These are phyloP conservation scores for Plasmopara halstedii DNA, from an alignment of 352 stramenopile genomes.

Conservation along the genomic window DNA sequence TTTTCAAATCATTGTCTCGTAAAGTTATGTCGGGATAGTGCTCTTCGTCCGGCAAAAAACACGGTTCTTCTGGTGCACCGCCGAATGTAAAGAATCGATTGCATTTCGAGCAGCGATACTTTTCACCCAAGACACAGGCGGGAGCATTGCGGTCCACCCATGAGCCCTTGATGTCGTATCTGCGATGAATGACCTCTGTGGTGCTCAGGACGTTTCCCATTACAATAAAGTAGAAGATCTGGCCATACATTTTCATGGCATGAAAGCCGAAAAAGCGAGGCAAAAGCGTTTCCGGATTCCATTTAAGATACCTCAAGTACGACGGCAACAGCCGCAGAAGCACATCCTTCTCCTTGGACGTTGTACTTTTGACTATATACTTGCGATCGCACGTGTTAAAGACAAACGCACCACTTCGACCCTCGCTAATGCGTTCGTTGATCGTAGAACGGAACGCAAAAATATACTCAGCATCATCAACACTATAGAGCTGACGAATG, in stretches of 20 bases:
- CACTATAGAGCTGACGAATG: constrained; percentile 54
- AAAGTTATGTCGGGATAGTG: constrained; percentile 81
- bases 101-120: constrained; percentile 79
- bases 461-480: constrained; percentile 76
- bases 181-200: constrained; percentile 71
- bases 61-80: constrained; percentile 27
- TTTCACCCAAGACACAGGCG: constrained; percentile 64
- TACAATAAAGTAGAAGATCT: constrained; percentile 89
- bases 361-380: constrained; percentile 89
- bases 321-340: constrained; percentile 71
- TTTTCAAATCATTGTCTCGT: constrained; percentile 84
- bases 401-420: constrained; percentile 82
- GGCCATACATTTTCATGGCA: constrained; percentile 88
- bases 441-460: constrained; percentile 72
- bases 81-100: constrained; percentile 81
- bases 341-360: constrained; percentile 66
- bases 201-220: constrained; percentile 89
- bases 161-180: constrained; percentile 90
- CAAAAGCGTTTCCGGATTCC: constrained; percentile 82
- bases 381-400: constrained; percentile 86
- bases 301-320: constrained; percentile 83
- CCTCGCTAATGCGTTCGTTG: constrained; percentile 87
- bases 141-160: constrained; percentile 84
- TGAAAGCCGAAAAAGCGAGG: constrained; percentile 87
- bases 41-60: constrained; percentile 49